These are phyloP conservation scores for Talaromyces sp. DNA, from an alignment of 2,329 filamentous ascomycete genomes.

Conservation along the genomic window DNA sequence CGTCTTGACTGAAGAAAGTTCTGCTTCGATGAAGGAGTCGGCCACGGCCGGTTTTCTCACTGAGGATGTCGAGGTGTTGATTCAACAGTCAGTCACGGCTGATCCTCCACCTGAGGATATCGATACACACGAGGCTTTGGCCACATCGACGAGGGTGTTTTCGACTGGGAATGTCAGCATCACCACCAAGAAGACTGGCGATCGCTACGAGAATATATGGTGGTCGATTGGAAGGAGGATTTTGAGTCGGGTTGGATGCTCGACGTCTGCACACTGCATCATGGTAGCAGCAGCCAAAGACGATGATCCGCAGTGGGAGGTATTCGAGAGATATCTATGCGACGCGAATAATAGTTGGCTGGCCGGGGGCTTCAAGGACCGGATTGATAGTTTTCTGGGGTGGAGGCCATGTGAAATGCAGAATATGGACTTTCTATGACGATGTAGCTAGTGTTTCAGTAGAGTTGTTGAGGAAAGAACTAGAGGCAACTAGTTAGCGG, in stretches of 20 bases:
- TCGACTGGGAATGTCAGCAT: neutral
- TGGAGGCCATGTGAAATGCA: constrained; percentile 5
- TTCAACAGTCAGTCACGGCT: neutral
- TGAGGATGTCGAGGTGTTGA: neutral
- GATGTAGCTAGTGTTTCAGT: neutral
- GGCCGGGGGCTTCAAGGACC: neutral
- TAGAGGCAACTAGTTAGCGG: neutral
- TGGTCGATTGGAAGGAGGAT: neutral
- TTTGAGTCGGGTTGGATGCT: constrained; percentile 2
- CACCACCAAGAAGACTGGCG: neutral
- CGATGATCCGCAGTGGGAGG: neutral
- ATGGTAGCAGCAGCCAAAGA: neutral
- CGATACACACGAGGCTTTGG: neutral
- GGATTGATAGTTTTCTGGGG: constrained; percentile 3
- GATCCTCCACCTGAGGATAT: neutral
- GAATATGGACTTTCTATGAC: neutral
- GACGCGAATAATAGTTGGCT: neutral
- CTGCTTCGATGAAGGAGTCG: neutral
- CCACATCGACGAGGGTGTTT: neutral
- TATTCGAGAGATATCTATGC: constrained; percentile 5
- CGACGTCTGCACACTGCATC: constrained; percentile 2
- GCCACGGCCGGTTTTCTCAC: no score
- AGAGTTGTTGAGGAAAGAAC: neutral
- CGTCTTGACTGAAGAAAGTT: neutral
- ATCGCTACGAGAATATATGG: neutral